phyloP scores from a whole-genome alignment of 768 basidiomycete genomes.

The Boletus tylopilopsis region DNA sequence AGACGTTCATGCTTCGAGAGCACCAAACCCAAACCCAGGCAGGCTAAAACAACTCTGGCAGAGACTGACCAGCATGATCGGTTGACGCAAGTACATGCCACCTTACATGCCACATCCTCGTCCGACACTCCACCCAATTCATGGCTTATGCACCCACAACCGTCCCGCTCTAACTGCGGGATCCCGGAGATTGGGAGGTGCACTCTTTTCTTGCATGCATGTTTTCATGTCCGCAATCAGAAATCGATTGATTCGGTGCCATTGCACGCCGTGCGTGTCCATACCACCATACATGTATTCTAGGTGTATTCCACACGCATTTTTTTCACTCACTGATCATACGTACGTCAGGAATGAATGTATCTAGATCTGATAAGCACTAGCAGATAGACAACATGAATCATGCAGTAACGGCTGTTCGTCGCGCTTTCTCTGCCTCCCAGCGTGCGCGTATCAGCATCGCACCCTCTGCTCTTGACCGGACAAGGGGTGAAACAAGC shows the following conservation, averaged over 20 bases:
- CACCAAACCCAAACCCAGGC: constrained; percentile 17
- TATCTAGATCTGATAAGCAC: constrained; percentile 12
- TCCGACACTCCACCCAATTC: background rate
- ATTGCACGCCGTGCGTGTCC: constrained; percentile 24
- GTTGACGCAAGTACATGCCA: constrained; percentile 9
- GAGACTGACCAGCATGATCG: constrained; percentile 17
- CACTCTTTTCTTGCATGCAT: constrained; percentile 1
- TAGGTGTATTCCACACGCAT: constrained; percentile 12
- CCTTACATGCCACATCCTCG: background rate
- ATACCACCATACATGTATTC: constrained; percentile 19
- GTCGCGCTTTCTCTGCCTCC: constrained; percentile 54
- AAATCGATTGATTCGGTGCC: constrained; percentile 20
- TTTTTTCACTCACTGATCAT: constrained; percentile 7
- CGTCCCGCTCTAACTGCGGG: background rate
- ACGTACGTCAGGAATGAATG: constrained; percentile 7
- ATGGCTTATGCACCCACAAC: background rate
- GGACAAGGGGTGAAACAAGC: constrained; percentile 51
- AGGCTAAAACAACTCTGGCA: constrained; percentile 29
- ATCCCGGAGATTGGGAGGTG: background rate
- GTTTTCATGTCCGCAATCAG: constrained; percentile 14
- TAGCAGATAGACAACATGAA: constrained; percentile 3
- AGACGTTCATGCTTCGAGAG: constrained; percentile 18
- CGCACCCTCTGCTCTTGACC: constrained; percentile 65
- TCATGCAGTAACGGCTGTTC: constrained; percentile 15
- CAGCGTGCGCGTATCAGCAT: constrained; percentile 71